These are phyloP conservation scores for Seminavis robusta DNA, from an alignment of 108 stramenopile genomes.

Conservation along the genomic window DNA sequence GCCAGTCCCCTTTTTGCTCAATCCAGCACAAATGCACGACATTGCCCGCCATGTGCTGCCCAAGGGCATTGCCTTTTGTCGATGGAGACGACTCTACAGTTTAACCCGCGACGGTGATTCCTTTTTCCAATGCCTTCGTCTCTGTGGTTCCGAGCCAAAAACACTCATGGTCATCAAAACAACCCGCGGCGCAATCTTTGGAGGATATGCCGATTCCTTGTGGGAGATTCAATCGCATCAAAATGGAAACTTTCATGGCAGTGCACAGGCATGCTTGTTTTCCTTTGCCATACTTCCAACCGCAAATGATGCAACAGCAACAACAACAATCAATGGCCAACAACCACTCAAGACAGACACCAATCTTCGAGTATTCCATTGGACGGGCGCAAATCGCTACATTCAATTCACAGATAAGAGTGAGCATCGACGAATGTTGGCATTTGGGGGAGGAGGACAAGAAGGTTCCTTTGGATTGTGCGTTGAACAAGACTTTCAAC, in stretches of 20 bases:
- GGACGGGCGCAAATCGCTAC: slow-evolving; percentile 84
- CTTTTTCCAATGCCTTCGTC: slow-evolving; percentile 71
- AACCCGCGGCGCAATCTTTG: slow-evolving; percentile 60
- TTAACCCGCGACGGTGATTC: slow-evolving; percentile 81
- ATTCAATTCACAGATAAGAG: slow-evolving; percentile 73
- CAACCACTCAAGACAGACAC: slow-evolving; percentile 1
- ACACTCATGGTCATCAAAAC: slow-evolving; percentile 77
- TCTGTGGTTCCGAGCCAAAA: slow-evolving; percentile 39
- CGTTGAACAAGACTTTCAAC: slow-evolving; percentile 82
- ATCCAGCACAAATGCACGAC: slow-evolving; percentile 34
- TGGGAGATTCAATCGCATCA: slow-evolving; percentile 45
- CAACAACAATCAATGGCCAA: neutral
- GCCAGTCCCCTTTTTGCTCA: slow-evolving; percentile 28
- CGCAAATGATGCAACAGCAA: neutral
- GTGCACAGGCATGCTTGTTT: slow-evolving; percentile 64
- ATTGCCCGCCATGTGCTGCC: slow-evolving; percentile 63
- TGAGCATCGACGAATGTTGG: slow-evolving; percentile 55
- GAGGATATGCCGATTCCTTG: slow-evolving; percentile 74
- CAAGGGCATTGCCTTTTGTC: slow-evolving; percentile 55
- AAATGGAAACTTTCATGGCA: slow-evolving; percentile 55
- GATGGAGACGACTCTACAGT: slow-evolving; percentile 80
- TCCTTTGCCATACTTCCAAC: no score
- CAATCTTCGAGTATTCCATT: slow-evolving; percentile 56
- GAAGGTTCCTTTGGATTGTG: slow-evolving; percentile 85
- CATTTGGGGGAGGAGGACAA: slow-evolving; percentile 87